Evolutionary conservation across 225 moss, liverwort and hornwort species (phyloP), one percentile per base, ranked within the genome.

Genomic region (Antitrichia curtipendula): DNA sequence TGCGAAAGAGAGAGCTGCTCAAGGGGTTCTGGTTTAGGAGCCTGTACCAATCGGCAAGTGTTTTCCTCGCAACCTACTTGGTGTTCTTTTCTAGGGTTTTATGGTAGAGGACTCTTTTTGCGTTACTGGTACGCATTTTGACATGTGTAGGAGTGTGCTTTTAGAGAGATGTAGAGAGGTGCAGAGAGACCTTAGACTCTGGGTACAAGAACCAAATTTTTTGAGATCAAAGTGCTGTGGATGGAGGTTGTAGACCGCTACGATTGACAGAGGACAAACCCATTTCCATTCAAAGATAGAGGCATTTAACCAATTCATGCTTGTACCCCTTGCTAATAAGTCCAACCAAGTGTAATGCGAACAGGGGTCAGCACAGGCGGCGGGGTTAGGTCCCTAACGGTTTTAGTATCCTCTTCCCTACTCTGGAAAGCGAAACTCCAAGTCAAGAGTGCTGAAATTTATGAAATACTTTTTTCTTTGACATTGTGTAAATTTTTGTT

Each of bases 1-100:
- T 90, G 89, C 86, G 75, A 93, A 93, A 64, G 95, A 95, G 71
- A 95, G 95, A 76, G 88, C 91, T 79, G 94, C 95, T 76, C 98
- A 97, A 92, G 97, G 98, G 63, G 97, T 98, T 62, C 92, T 98
- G 76, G 98, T 98, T 69, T 93, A 93, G 80, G 79, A 82, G 43
- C 84, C 63, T 90, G 61, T 6, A 75, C 23, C 13, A 24, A 57
- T 66, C 40, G 89, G 82, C 87, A 80, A 63, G 85, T 72, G 40
- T 56, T 81, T 70, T 47, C 27, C 34, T 68, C 52, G 52, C 54
- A 49, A 61, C 14, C 34, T 64, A 29, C 31, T 60, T 38, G 21
- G 53, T 61, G 25, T 65, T 66, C 41, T 25, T 54, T 62, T 32
- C 28, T 45, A 77, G 82, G 73, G 34, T 81, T 69, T 82, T 25